Percentiles rank a stretch among this genome's conserved stretches.
These are phyloP conservation scores for Kappamyces sp. DNA, from an alignment of 192 early-diverging fungal genomes.

Conservation along the genomic window DNA sequence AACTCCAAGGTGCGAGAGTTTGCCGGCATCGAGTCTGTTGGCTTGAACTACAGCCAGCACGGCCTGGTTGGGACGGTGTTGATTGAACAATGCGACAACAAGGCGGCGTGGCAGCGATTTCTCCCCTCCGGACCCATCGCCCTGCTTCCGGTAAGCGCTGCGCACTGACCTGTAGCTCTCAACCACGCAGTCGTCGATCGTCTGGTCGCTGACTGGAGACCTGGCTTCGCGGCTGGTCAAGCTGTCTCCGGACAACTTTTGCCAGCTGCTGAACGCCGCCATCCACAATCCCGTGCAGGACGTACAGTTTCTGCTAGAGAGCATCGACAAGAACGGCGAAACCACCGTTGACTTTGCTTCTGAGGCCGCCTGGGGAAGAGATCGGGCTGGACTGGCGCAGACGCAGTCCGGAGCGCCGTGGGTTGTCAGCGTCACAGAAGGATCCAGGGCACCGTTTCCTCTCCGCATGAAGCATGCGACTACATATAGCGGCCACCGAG, in stretches of 20 bases:
- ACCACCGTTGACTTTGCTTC: constrained; percentile 43
- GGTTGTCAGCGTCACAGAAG: constrained; percentile 57
- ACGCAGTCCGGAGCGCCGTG: constrained; percentile 33
- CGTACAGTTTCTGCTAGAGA: constrained; percentile 61
- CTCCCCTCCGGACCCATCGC: constrained; percentile 91
- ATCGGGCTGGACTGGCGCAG: constrained; percentile 26
- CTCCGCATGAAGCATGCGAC: constrained; percentile 75
- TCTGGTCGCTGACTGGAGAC: constrained; percentile 78
- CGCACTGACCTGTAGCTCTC: constrained; percentile 40
- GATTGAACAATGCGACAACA: constrained; percentile 38
- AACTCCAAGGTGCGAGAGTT: constrained; percentile 79
- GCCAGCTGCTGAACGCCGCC: constrained; percentile 72
- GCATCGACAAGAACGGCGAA: constrained; percentile 39
- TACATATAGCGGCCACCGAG: constrained; percentile 65
- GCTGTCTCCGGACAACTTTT: constrained; percentile 59
- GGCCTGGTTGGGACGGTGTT: constrained; percentile 85
- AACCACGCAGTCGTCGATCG: constrained; percentile 64
- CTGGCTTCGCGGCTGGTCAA: constrained; percentile 59
- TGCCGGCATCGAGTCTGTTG: constrained; percentile 74
- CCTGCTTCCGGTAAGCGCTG: constrained; percentile 70
- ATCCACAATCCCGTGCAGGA: constrained; percentile 67
- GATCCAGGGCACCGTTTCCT: constrained; percentile 75
- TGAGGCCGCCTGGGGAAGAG: constrained; percentile 64
- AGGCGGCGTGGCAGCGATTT: constrained; percentile 90
- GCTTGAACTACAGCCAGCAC: constrained; percentile 81